These are phyloP conservation scores for Cryphonectria parasitica DNA, from an alignment of 2,329 filamentous ascomycete species.

Conservation along the genomic window DNA sequence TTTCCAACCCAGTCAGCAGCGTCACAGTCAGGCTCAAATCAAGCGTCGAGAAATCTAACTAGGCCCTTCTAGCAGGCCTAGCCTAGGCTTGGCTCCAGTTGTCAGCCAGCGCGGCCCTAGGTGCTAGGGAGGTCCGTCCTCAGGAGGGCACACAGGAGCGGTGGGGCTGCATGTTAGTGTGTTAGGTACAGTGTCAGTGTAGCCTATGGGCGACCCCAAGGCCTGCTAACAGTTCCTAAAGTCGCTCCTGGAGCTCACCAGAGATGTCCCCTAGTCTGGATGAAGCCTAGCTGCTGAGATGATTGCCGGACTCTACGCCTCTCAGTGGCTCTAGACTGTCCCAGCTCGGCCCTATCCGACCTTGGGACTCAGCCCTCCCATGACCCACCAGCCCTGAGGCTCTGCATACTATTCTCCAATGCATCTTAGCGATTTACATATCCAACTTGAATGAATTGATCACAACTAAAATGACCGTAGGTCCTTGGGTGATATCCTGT, in stretches of 20 bases:
- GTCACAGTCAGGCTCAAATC: constrained; percentile 16
- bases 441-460: neutral
- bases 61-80: neutral
- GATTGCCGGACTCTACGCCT: constrained; percentile 2
- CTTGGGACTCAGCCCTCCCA: neutral
- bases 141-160: neutral
- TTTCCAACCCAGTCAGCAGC: constrained; percentile 22
- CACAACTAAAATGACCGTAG: neutral
- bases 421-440: neutral
- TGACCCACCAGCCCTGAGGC: neutral
- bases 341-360: constrained; percentile 17
- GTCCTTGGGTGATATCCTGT: too few relatives aligned
- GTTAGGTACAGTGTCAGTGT: neutral
- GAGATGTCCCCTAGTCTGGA: constrained; percentile 7
- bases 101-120: constrained; percentile 2
- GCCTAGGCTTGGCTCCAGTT: constrained; percentile 2
- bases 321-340: constrained; percentile 1
- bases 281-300: constrained; percentile 9
- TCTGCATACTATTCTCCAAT: neutral
- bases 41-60: neutral
- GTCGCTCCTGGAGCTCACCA: neutral
- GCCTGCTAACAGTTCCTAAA: constrained; percentile 6
- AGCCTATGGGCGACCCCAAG: neutral
- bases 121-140: neutral
- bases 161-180: neutral